Conservation (phyloP, 2,329 filamentous ascomycete genomes). For the Phymatotrichopsis omnivora region DNA sequence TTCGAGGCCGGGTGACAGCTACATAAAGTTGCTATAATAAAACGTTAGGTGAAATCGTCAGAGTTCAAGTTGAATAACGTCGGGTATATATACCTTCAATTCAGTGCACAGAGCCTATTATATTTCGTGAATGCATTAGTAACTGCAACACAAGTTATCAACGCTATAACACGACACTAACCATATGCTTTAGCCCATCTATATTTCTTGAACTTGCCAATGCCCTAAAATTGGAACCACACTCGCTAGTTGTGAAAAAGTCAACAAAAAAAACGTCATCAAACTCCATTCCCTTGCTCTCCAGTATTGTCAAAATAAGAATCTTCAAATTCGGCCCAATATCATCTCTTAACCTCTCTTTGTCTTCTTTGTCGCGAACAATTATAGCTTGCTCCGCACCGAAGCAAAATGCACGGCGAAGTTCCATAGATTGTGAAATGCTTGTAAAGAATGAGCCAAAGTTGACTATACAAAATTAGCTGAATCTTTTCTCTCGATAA, state of each 20-base stretch:
- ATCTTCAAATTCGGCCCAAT: slow-evolving; percentile 33
- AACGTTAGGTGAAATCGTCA: not conserved
- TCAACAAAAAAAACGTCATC: slow-evolving; percentile 31
- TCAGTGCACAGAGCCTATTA: slow-evolving; percentile 17
- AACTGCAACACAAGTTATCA: not conserved
- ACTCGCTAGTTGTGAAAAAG: slow-evolving; percentile 24
- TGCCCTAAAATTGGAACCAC: not conserved
- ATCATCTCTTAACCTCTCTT: slow-evolving; percentile 26
- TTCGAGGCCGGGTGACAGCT: slow-evolving; percentile 19
- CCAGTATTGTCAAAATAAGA: slow-evolving; percentile 33
- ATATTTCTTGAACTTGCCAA: not conserved
- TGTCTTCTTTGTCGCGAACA: slow-evolving; percentile 32
- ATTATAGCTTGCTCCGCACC: slow-evolving; percentile 35
- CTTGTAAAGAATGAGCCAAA: no score
- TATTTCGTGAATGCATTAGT: not conserved
- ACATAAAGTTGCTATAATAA: slow-evolving; percentile 19
- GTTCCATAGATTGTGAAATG: no score
- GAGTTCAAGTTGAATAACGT: not conserved
- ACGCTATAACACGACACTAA: not conserved
- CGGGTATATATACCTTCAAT: slow-evolving; percentile 9
- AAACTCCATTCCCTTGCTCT: slow-evolving; percentile 36
- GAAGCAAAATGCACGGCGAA: slow-evolving; percentile 16
- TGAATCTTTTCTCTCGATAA: no score
- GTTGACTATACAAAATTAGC: no score
- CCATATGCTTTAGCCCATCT: slow-evolving; percentile 9